A percentile compares a stretch with the other conserved stretches of the same genome.
Evolutionary conservation across 306 rosid species (phyloP).

Genomic region (Medicago arabica): DNA sequence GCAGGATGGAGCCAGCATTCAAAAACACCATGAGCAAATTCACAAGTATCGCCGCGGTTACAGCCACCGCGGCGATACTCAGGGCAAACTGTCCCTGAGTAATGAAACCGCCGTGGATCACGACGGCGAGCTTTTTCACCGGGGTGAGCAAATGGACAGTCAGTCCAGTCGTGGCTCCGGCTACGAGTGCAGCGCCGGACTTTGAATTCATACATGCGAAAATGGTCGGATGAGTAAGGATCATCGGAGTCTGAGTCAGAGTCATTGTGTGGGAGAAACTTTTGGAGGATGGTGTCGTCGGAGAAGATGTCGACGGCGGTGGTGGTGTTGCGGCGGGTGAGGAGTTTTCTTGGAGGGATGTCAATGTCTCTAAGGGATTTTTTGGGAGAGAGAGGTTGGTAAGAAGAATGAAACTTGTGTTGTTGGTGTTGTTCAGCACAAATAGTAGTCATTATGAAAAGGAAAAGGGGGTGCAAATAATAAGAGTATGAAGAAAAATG

Average conservation of each 20-base stretch:
- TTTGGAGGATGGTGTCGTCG: slow-evolving; percentile 62
- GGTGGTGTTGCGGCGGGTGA: slow-evolving; percentile 47
- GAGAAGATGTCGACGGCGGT: slow-evolving; percentile 46
- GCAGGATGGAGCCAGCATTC: slow-evolving; percentile 98
- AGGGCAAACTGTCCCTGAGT: slow-evolving; percentile 76
- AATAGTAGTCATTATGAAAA: slow-evolving; percentile 54
- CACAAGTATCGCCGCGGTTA: slow-evolving; percentile 74
- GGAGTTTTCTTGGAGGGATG: slow-evolving; percentile 86
- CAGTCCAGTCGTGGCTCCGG: slow-evolving; percentile 99
- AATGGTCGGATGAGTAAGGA: slow-evolving; percentile 84
- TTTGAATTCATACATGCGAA: slow-evolving; percentile 96
- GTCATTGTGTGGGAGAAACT: slow-evolving; percentile 64
- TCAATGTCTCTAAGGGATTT: slow-evolving; percentile 52
- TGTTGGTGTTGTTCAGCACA: slow-evolving; percentile 55
- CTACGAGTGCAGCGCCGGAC: slow-evolving; percentile 87
- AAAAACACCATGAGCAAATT: slow-evolving; percentile 82
- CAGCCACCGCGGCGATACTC: slow-evolving; percentile 85
- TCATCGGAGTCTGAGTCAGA: slow-evolving; percentile 57
- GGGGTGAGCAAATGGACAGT: slow-evolving; percentile 91
- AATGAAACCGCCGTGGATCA: slow-evolving; percentile 73
- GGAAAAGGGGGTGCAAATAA: background rate
- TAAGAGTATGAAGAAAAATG: background rate
- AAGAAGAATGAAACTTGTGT: slow-evolving; percentile 55
- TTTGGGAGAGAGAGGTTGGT: slow-evolving; percentile 49
- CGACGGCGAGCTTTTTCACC: slow-evolving; percentile 92